phyloP scores from a whole-genome alignment of 2,329 filamentous ascomycete species.

The Xenoacremonium recifei region DNA sequence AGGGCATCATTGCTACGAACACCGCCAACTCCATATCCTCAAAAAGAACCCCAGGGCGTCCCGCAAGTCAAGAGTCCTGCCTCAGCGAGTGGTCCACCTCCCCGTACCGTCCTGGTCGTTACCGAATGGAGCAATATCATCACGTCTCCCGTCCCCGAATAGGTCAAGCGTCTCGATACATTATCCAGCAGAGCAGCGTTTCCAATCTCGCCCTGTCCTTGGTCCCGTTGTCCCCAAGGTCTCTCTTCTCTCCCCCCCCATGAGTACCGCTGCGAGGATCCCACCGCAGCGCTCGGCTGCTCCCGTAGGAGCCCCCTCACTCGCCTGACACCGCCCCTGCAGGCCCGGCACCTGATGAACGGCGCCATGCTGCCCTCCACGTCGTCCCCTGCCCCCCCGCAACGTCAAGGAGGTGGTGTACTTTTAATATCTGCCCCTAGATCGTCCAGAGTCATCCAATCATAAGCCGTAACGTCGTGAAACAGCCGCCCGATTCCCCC shows the following conservation, averaged over 20 bases:
- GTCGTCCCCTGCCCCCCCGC: constrained; percentile 24
- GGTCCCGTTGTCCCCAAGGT: constrained; percentile 17
- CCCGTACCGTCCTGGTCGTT: constrained; percentile 16
- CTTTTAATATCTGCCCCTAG: constrained; percentile 39
- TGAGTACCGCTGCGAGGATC: constrained; percentile 13
- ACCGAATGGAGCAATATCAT: constrained; percentile 30
- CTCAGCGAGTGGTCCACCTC: constrained; percentile 20
- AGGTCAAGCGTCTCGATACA: constrained; percentile 31
- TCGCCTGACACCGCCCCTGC: constrained; percentile 19
- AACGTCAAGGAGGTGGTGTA: constrained; percentile 40
- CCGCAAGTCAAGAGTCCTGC: constrained; percentile 16
- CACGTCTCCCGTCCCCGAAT: constrained; percentile 28
- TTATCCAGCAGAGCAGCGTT: constrained; percentile 14
- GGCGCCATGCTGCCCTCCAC: constrained; percentile 19
- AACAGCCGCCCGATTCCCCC: constrained; percentile 33
- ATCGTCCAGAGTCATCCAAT: constrained; percentile 45
- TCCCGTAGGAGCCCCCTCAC: constrained; percentile 27
- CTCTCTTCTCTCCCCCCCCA: constrained; percentile 16
- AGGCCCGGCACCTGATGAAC: constrained; percentile 20
- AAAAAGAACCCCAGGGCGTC: constrained; percentile 20
- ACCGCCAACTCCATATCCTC: constrained; percentile 22
- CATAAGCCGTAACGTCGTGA: constrained; percentile 51
- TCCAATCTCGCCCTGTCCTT: constrained; percentile 13
- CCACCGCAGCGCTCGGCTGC: constrained; percentile 23
- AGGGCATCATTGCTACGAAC: constrained; percentile 24